Conservation (phyloP, 768 basidiomycete species). For the Cyclocybe aegerita region DNA sequence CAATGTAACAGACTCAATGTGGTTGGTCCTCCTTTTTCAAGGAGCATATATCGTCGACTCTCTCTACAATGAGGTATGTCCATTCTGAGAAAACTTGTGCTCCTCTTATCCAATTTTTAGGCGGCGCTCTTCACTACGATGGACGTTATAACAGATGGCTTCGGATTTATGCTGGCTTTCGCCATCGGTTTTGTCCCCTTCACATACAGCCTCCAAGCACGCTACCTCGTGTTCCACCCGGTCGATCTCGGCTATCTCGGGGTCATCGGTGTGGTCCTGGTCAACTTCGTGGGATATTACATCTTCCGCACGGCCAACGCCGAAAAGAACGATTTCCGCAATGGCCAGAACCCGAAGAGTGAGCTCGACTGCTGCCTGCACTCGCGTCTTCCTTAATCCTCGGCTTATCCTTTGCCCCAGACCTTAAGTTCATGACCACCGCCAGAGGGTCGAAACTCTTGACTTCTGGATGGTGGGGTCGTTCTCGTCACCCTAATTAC, state of each 20-base stretch:
- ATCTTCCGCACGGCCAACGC: slow-evolving; percentile 89
- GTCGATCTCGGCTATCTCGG: slow-evolving; percentile 68
- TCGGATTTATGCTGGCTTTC: slow-evolving; percentile 96
- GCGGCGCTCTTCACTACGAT: slow-evolving; percentile 90
- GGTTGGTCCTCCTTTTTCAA: slow-evolving; percentile 85
- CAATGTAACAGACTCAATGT: slow-evolving; percentile 86
- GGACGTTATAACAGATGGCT: slow-evolving; percentile 97
- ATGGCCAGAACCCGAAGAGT: slow-evolving; percentile 95
- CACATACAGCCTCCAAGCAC: slow-evolving; percentile 89
- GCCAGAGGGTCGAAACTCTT: slow-evolving; percentile 86
- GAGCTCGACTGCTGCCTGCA: slow-evolving; percentile 15
- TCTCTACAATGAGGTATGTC: slow-evolving; percentile 82
- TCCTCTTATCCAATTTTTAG: slow-evolving; percentile 33
- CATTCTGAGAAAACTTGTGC: background rate
- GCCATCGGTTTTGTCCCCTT: slow-evolving; percentile 98
- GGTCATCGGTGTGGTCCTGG: slow-evolving; percentile 56
- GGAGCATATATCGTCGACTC: slow-evolving; percentile 83
- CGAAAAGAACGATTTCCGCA: slow-evolving; percentile 96
- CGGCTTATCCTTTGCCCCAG: slow-evolving; percentile 34
- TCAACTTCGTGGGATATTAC: slow-evolving; percentile 78
- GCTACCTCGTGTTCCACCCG: slow-evolving; percentile 88
- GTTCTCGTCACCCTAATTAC: slow-evolving; percentile 92
- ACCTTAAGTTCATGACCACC: slow-evolving; percentile 77
- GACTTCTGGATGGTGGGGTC: slow-evolving; percentile 97
- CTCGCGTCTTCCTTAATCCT: no score